Conservation (phyloP, 139 green algal species). For the Micractinium conductrix region DNA sequence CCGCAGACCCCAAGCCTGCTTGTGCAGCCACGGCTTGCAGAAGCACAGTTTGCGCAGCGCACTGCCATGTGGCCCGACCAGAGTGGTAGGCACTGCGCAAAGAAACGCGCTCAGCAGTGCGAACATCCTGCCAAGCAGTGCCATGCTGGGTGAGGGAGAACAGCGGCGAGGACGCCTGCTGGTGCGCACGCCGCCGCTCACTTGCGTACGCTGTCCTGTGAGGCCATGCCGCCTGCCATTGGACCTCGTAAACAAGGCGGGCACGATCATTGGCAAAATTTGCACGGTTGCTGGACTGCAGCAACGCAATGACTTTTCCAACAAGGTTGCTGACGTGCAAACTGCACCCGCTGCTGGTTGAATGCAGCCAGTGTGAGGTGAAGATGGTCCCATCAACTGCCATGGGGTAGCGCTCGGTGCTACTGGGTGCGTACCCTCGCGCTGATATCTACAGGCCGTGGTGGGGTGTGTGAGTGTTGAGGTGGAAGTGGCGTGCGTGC, state of each 20-base stretch:
- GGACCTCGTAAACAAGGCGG: constrained; percentile 35
- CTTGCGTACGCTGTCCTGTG: too few relatives aligned
- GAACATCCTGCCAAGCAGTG: too few relatives aligned
- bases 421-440: too few relatives aligned
- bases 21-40: neutral
- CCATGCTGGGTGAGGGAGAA: too few relatives aligned
- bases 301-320: constrained; percentile 32
- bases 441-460: neutral
- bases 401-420: constrained; percentile 11
- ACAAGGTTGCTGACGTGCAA: neutral
- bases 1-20: neutral
- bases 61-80: too few relatives aligned
- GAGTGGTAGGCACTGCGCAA: too few relatives aligned
- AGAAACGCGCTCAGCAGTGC: too few relatives aligned
- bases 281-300: too few relatives aligned
- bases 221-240: constrained; percentile 32
- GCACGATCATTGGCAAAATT: too few relatives aligned
- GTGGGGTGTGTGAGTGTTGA: neutral
- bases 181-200: too few relatives aligned
- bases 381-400: constrained; percentile 18
- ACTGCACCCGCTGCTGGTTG: neutral
- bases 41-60: neutral
- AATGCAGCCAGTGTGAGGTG: constrained; percentile 34
- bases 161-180: too few relatives aligned
- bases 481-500: too few relatives aligned